Base-by-base conservation (phyloP, 495 filamentous ascomycete genomes). In the Annulohypoxylon moriforme region DNA sequence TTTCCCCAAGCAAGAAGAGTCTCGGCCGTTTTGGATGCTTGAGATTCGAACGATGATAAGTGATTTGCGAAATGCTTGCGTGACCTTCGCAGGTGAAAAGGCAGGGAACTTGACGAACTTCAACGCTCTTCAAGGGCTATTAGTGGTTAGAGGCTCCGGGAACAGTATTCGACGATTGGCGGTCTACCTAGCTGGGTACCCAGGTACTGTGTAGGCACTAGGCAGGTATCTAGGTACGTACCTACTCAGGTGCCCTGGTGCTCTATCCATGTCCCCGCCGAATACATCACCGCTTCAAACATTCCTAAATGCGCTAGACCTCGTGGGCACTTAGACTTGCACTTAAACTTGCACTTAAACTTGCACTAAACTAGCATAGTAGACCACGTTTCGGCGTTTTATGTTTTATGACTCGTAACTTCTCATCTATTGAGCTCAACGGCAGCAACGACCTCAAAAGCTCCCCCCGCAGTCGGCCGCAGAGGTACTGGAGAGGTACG, bases 141-240 rank as follows among this genome's bases (percentile, higher is more conserved):
- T 42, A 71, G 47, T 52, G 68, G 55, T 16, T 55, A 44, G 50
- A 36, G 46, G 29, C 24, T 14, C 57, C 68, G 62, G 62, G 46
- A 67, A 62, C 62, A 57, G 55, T 71, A 38, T 66, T 60, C 10
- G 55, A 60, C 55, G 46, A 70, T 71, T 52, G 47, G 68, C 49
- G 36, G 68, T 61, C 49, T 66, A 71, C 40, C 34, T 38, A 10
- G 9, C 31, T 10, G 6, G 10, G 31, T 33, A n/a, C n/a, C n/a
- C n/a, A 33, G 31, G 9, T 38, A 38, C 52, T 16, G 29, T 33
- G 53, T 7, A 14, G n/a, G n/a, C 53, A 33, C 31, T 36, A 36
- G 34, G 14, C 6, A 57, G 1, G 29, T 34, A 16, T 9, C 13
- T 55, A 49, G 22, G 47, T 14, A n/a, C 20, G 22, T 52, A 52